A percentile compares a stretch with the other conserved stretches of the same genome.
phyloP scores from a whole-genome alignment of 2,329 filamentous ascomycete species.

The Fusarium sambucinum region DNA sequence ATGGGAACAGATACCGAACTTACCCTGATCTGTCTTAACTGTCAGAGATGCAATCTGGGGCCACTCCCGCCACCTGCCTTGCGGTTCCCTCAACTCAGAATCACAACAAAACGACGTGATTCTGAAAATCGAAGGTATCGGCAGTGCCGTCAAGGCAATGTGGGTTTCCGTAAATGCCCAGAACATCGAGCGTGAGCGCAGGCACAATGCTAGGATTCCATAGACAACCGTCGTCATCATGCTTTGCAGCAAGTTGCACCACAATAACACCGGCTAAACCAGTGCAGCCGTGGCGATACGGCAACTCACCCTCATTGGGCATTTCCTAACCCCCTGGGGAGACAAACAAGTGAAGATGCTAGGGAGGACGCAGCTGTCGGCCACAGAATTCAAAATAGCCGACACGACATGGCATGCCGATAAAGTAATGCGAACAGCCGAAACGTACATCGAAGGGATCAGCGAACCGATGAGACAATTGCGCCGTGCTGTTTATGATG shows the following conservation, averaged over 20 bases:
- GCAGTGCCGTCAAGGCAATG: neutral
- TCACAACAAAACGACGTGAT: constrained; percentile 14
- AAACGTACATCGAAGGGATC: constrained; percentile 25
- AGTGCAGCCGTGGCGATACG: constrained; percentile 15
- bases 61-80: neutral
- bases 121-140: neutral
- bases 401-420: constrained; percentile 30
- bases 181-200: constrained; percentile 2
- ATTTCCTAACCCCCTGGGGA: constrained; percentile 15
- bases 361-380: constrained; percentile 31
- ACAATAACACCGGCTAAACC: constrained; percentile 6
- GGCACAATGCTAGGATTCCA: neutral
- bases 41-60: neutral
- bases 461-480: constrained; percentile 8
- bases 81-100: neutral
- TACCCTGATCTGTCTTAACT: constrained; percentile 1
- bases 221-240: constrained; percentile 10
- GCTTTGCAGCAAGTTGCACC: constrained; percentile 2
- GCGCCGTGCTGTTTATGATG: neutral
- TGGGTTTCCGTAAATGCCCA: neutral
- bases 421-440: constrained; percentile 37
- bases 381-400: constrained; percentile 39
- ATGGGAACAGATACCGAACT: constrained; percentile 5
- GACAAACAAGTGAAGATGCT: constrained; percentile 23
- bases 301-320: constrained; percentile 14